Percentiles rank a stretch among this genome's conserved stretches.
These are phyloP conservation scores for Trametes sp. DNA, from an alignment of 1,284 basidiomycete species.

Conservation along the genomic window DNA sequence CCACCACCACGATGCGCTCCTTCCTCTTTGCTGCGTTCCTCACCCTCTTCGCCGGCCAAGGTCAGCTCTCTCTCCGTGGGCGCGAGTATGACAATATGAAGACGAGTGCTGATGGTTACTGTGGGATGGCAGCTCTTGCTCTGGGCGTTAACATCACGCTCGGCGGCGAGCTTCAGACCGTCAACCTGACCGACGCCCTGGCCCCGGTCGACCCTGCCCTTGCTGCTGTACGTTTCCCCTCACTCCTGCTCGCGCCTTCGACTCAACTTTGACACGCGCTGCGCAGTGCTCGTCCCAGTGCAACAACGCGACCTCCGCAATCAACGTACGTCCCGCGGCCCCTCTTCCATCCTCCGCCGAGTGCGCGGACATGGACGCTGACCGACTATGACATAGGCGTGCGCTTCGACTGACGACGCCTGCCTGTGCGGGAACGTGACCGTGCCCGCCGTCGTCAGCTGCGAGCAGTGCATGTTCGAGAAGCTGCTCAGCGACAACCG, in stretches of 20 bases:
- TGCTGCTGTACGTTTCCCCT: slow-evolving; percentile 48
- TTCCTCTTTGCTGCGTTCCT: slow-evolving; percentile 30
- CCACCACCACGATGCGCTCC: slow-evolving; percentile 9
- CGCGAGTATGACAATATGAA: not conserved
- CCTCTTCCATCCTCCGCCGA: not conserved
- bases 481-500: slow-evolving; percentile 58
- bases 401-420: slow-evolving; percentile 41
- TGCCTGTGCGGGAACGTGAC: slow-evolving; percentile 65
- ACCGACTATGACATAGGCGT: not conserved
- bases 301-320: slow-evolving; percentile 42
- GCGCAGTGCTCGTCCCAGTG: slow-evolving; percentile 58
- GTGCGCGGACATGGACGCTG: too few relatives aligned
- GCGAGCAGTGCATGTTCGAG: slow-evolving; percentile 72
- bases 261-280: too few relatives aligned
- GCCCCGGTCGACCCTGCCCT: slow-evolving; percentile 49
- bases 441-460: slow-evolving; percentile 50
- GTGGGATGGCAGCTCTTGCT: slow-evolving; percentile 47
- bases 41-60: slow-evolving; percentile 34
- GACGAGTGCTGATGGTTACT: not conserved
- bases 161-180: slow-evolving; percentile 43
- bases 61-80: slow-evolving; percentile 18
- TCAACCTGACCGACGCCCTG: slow-evolving; percentile 56
- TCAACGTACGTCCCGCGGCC: slow-evolving; percentile 45
- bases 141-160: slow-evolving; percentile 55
- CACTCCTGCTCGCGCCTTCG: not conserved